phyloP scores from a whole-genome alignment of 106 monocot species.

The Platanthera zijinensis region DNA sequence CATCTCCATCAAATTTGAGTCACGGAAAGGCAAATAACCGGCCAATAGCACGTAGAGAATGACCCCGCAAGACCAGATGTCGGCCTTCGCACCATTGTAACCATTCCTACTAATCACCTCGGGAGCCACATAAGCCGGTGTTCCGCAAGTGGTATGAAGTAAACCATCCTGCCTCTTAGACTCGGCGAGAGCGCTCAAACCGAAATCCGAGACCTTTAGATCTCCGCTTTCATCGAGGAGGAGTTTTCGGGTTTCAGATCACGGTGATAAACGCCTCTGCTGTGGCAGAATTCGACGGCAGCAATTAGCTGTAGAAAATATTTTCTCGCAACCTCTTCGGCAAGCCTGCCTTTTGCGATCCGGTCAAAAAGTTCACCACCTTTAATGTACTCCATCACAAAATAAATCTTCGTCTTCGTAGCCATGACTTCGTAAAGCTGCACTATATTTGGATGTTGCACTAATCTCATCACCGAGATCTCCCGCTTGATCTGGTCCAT shows the following conservation, averaged over 20 bases:
- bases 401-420: constrained; percentile 32
- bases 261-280: constrained; percentile 58
- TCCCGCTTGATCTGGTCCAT: constrained; percentile 38
- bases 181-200: constrained; percentile 51
- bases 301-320: constrained; percentile 58
- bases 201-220: constrained; percentile 63
- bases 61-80: constrained; percentile 51
- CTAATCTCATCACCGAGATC: constrained; percentile 34
- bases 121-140: constrained; percentile 66
- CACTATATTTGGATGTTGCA: constrained; percentile 30
- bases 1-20: constrained; percentile 56
- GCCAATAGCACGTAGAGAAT: constrained; percentile 20
- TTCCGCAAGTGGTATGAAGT: constrained; percentile 62
- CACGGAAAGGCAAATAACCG: constrained; percentile 62
- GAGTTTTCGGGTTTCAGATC: constrained; percentile 66
- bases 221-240: constrained; percentile 51
- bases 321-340: constrained; percentile 45
- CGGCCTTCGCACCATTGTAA: constrained; percentile 33
- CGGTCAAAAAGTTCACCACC: constrained; percentile 61
- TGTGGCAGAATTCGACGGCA: constrained; percentile 59
- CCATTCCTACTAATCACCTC: constrained; percentile 43
- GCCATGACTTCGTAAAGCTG: constrained; percentile 39
- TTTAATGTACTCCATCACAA: constrained; percentile 47
- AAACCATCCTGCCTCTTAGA: constrained; percentile 57
- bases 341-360: constrained; percentile 45